Conservation (phyloP, 2,329 filamentous ascomycete species). For the Cephalotrichum gorgonifer region DNA sequence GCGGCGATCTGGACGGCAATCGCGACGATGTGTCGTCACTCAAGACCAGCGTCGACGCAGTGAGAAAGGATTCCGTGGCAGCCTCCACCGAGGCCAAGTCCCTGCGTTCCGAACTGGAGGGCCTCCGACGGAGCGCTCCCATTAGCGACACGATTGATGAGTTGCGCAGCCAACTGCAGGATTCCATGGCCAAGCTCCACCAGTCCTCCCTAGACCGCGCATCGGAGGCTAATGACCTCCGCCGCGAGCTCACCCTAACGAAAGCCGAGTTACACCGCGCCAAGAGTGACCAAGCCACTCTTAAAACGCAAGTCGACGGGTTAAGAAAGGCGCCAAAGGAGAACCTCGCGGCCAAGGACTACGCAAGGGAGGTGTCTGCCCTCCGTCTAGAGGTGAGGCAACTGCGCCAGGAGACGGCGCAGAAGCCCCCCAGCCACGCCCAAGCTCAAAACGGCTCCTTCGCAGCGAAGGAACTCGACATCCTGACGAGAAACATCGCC, state of each 20-base stretch:
- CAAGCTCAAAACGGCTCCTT: conserved; percentile 9
- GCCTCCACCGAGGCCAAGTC: not conserved
- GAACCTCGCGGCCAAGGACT: conserved; percentile 12
- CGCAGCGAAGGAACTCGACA: conserved; percentile 24
- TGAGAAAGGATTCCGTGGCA: conserved; percentile 3
- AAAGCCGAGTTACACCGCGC: conserved; percentile 14
- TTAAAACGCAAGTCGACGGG: conserved; percentile 13
- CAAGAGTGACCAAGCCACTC: conserved; percentile 12
- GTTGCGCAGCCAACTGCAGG: conserved; percentile 15
- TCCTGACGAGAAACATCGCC: conserved; percentile 25
- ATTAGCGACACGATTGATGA: conserved; percentile 7
- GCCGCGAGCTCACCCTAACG: conserved; percentile 12
- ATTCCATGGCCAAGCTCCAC: conserved; percentile 11
- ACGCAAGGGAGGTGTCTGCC: conserved; percentile 18
- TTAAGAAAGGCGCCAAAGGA: conserved; percentile 14
- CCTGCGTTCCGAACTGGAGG: not conserved
- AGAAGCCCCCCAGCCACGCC: conserved; percentile 8
- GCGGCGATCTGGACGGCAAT: conserved; percentile 13
- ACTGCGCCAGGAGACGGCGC: conserved; percentile 17
- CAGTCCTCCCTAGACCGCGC: conserved; percentile 10
- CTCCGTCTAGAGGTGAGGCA: conserved; percentile 22
- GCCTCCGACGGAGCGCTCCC: not conserved
- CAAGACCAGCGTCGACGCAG: conserved; percentile 14
- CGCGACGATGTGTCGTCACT: conserved; percentile 16
- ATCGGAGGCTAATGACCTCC: conserved; percentile 10